Conservation (phyloP, 2,329 filamentous ascomycete species). For the Sphaerulina musiva region DNA sequence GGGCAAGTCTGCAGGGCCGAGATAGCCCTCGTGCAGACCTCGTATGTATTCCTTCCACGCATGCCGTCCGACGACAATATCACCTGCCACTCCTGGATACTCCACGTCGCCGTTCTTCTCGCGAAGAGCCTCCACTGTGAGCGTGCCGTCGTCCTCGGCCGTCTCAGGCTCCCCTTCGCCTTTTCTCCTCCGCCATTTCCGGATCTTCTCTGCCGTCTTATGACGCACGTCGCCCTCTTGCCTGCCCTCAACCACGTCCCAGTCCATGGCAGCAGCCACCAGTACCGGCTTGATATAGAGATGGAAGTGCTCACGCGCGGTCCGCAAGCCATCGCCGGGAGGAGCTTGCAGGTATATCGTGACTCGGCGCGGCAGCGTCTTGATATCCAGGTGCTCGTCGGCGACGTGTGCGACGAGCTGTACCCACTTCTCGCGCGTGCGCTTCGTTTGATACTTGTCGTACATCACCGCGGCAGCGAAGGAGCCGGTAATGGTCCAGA, state of each 20-base stretch:
- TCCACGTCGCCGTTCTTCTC: slow-evolving; percentile 60
- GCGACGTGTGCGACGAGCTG: slow-evolving; percentile 78
- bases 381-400: slow-evolving; percentile 64
- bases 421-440: slow-evolving; percentile 78
- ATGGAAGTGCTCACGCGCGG: slow-evolving; percentile 89
- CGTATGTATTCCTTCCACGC: slow-evolving; percentile 97
- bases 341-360: slow-evolving; percentile 81
- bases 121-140: slow-evolving; percentile 57
- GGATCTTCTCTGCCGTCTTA: slow-evolving; percentile 77
- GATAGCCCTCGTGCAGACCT: slow-evolving; percentile 91
- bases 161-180: slow-evolving; percentile 44
- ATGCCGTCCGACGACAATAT: slow-evolving; percentile 82
- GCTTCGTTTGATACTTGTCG: slow-evolving; percentile 84
- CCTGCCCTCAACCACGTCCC: slow-evolving; percentile 89
- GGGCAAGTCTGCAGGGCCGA: slow-evolving; percentile 71
- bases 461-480: slow-evolving; percentile 79
- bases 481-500: slow-evolving; percentile 70
- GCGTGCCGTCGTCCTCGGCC: slow-evolving; percentile 47
- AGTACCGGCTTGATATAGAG: slow-evolving; percentile 93
- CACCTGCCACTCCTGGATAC: slow-evolving; percentile 69
- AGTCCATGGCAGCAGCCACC: slow-evolving; percentile 83
- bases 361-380: slow-evolving; percentile 71
- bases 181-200: slow-evolving; percentile 56
- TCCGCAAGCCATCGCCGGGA: slow-evolving; percentile 74
- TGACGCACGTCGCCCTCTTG: slow-evolving; percentile 89